Percentiles rank a stretch among this genome's conserved stretches.
These are phyloP conservation scores for Hypoxylon lienhwacheense DNA, from an alignment of 495 filamentous ascomycete genomes.

Conservation along the genomic window DNA sequence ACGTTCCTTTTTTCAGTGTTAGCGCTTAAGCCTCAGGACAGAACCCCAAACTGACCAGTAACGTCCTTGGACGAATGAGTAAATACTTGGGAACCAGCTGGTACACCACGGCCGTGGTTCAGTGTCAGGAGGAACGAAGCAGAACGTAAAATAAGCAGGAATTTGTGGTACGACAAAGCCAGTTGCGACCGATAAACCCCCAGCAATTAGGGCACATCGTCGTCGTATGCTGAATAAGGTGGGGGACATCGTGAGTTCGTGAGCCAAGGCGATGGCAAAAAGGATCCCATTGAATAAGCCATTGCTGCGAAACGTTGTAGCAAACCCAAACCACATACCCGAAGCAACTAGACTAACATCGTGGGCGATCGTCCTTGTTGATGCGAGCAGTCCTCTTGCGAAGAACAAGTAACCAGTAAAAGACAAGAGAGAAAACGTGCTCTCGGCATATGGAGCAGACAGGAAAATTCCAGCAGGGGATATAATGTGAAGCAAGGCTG, in stretches of 20 bases:
- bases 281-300: conserved; percentile 78
- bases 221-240: conserved; percentile 46
- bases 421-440: conserved; percentile 74
- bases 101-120: conserved; percentile 72
- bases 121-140: conserved; percentile 42
- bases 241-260: conserved; percentile 54
- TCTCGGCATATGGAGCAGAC: conserved; percentile 83
- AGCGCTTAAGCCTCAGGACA: conserved; percentile 8
- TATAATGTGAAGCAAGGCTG: conserved; percentile 75
- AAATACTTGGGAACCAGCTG: conserved; percentile 75
- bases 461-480: conserved; percentile 89
- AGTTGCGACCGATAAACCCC: conserved; percentile 65
- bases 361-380: conserved; percentile 29
- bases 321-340: conserved; percentile 70
- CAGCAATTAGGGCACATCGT: conserved; percentile 58
- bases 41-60: conserved; percentile 68
- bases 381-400: conserved; percentile 52
- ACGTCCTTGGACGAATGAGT: conserved; percentile 80
- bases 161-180: conserved; percentile 73
- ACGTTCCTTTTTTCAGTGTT: conserved; percentile 62
- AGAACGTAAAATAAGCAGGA: conserved; percentile 74
- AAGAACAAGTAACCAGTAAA: conserved; percentile 75
- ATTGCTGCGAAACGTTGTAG: conserved; percentile 80
- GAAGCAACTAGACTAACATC: conserved; percentile 55
- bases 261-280: conserved; percentile 46